Base-by-base conservation (phyloP, 352 stramenopile genomes). In the Phytophthora multivora region DNA sequence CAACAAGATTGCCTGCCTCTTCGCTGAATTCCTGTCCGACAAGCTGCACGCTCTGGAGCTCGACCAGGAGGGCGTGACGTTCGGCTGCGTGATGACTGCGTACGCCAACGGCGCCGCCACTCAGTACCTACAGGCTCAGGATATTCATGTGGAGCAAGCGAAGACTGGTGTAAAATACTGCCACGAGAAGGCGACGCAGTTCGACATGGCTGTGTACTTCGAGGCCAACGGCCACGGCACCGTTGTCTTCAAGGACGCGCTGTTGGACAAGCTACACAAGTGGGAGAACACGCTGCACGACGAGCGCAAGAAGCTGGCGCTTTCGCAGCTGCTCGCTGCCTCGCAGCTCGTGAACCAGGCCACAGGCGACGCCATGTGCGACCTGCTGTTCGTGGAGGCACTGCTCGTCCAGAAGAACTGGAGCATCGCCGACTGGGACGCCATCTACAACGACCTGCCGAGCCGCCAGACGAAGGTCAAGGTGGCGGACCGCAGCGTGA, bases 221-320 rank as follows among this genome's bases (percentile, higher is more conserved):
- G 98, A 99, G 78, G 91, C 98, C 28, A 99, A 99, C 79, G 98
- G 98, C 45, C 98, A 99, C 78, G 98, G 98, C 35, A 99, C 97
- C 2, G 96, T 99, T 23, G 74, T 99, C 19, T 97, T 99, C 72
- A 96, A 91, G 48, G 83, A 96, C 35, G 69, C 81, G 41, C 81
- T 98, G 25, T 83, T 93, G 38, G 83, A 93, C 23, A 87, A 90
- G 45, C 77, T 98, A 12, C 70, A 90, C 65, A 91, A 92, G 63
- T 83, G 77, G 71, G 84, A 93, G 60, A 89, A 78, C 66, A 71
- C 73, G 56, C 53, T 90, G 35, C 78, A 88, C 53, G 87, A 92
- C 51, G 77, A 89, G 54, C 75, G 79, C 59, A 93, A 93, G 69
- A 93, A 95, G 73, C 56, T 77, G 15, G 91, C 91, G 33, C 63